Conservation (phyloP, 2,329 filamentous ascomycete genomes). For the Pyrenophora teres region DNA sequence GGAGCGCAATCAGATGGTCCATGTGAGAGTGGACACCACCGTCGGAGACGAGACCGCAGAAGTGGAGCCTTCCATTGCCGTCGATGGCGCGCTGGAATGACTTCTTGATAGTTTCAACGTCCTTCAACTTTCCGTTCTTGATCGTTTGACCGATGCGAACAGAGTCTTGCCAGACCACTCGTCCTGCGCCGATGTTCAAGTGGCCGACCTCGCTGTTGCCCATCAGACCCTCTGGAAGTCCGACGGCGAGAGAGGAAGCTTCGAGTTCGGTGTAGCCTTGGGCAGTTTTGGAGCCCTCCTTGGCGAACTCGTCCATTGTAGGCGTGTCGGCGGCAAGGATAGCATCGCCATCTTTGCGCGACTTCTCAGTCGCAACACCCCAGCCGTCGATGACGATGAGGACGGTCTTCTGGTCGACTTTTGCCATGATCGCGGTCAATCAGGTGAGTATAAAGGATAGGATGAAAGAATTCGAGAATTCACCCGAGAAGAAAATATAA, state of each 20-base stretch:
- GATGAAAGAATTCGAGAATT: neutral
- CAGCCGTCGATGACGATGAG: constrained; percentile 98
- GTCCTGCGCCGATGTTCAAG: constrained; percentile 95
- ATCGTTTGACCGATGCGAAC: constrained; percentile 94
- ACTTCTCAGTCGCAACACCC: constrained; percentile 82
- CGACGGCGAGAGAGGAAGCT: constrained; percentile 92
- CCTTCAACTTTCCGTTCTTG: constrained; percentile 79
- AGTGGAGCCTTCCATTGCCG: constrained; percentile 88
- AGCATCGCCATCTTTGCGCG: constrained; percentile 88
- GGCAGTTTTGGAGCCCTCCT: constrained; percentile 68
- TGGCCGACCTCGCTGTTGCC: constrained; percentile 99
- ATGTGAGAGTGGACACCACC: constrained; percentile 98
- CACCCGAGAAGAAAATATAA: neutral
- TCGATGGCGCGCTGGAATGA: constrained; percentile 80
- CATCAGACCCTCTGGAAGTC: constrained; percentile 95
- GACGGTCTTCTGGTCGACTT: constrained; percentile 71
- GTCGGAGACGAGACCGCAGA: constrained; percentile 90
- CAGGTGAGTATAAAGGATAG: constrained; percentile 3
- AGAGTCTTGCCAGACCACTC: constrained; percentile 95
- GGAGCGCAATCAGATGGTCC: constrained; percentile 83
- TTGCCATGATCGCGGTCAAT: constrained; percentile 59
- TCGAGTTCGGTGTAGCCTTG: constrained; percentile 92
- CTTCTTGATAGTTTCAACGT: constrained; percentile 76
- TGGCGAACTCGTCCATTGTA: constrained; percentile 85
- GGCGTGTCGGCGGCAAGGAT: constrained; percentile 93